Percentiles rank a stretch among this genome's conserved stretches.
These are phyloP conservation scores for Daldinia sp. DNA, from an alignment of 2,329 filamentous ascomycete species.

Conservation along the genomic window DNA sequence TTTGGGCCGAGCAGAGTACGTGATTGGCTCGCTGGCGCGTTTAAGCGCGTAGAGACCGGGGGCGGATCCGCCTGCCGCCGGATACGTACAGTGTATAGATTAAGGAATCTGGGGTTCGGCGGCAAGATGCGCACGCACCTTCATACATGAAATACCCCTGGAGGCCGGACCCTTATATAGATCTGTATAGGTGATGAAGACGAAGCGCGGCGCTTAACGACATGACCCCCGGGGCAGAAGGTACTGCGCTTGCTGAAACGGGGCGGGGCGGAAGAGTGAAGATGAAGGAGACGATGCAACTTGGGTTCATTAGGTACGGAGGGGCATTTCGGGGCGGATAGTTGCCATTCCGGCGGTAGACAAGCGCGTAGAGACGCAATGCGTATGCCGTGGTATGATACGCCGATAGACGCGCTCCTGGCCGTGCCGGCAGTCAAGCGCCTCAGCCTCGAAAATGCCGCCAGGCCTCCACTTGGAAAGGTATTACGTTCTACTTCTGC, in stretches of 20 bases:
- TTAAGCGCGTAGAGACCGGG: slow-evolving; percentile 23
- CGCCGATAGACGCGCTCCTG: slow-evolving; percentile 27
- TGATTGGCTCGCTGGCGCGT: slow-evolving; percentile 14
- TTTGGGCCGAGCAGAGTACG: slow-evolving; percentile 1
- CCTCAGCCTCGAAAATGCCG: slow-evolving; percentile 37
- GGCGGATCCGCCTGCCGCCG: neutral
- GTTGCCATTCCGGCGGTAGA: neutral
- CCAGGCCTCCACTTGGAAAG: slow-evolving; percentile 30
- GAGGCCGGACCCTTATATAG: too few species aligned
- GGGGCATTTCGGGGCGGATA: neutral
- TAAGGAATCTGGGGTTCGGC: slow-evolving; percentile 23
- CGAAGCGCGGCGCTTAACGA: slow-evolving; percentile 30
- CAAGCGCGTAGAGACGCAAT: slow-evolving; percentile 1
- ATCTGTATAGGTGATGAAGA: too few species aligned
- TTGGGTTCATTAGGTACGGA: neutral
- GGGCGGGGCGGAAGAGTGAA: slow-evolving; percentile 11
- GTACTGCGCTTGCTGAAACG: slow-evolving; percentile 30
- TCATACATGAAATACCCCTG: too few species aligned
- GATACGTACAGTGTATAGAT: neutral
- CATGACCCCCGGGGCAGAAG: neutral
- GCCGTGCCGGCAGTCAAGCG: slow-evolving; percentile 17
- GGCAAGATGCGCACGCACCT: neutral
- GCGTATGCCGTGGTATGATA: slow-evolving; percentile 10
- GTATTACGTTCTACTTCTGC: neutral
- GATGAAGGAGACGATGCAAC: neutral